phyloP scores from a whole-genome alignment of 2,329 filamentous ascomycete species.

The Fusarium humuli region DNA sequence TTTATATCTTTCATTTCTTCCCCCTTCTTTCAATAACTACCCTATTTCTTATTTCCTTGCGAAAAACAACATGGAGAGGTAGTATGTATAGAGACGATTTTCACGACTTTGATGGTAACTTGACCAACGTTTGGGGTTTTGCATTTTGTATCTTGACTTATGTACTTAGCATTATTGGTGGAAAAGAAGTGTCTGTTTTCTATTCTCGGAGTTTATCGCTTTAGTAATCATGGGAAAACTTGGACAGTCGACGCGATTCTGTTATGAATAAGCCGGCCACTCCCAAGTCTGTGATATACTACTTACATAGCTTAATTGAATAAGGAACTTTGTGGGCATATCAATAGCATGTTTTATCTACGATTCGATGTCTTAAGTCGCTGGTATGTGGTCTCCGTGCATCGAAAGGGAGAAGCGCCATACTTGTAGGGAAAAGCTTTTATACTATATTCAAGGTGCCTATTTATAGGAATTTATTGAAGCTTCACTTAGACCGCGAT shows the following conservation, averaged over 20 bases:
- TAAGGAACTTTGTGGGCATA: not conserved
- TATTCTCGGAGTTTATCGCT: not conserved
- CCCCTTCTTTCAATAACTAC: not conserved
- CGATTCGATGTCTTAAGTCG: not conserved
- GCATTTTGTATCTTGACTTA: not conserved
- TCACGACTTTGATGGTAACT: not conserved
- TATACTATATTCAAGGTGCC: too few relatives aligned
- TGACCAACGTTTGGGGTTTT: slow-evolving; percentile 1
- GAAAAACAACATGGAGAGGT: not conserved
- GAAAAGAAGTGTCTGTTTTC: not conserved
- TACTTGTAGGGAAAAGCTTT: too few relatives aligned
- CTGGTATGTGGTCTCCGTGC: not conserved
- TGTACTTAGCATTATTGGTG: not conserved
- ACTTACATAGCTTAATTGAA: not conserved
- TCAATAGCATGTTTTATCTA: not conserved
- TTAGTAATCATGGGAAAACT: not conserved
- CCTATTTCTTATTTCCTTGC: not conserved
- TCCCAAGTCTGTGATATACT: not conserved
- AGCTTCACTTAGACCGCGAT: too few relatives aligned
- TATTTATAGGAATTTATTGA: too few relatives aligned
- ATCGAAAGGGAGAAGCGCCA: not conserved
- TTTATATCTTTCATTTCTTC: not conserved
- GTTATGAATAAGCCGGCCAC: not conserved
- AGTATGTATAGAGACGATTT: slow-evolving; percentile 29
- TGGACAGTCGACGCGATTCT: not conserved